These are phyloP conservation scores for Scopulariopsis brevicaulis DNA, from an alignment of 2,329 filamentous ascomycete species.

Conservation along the genomic window DNA sequence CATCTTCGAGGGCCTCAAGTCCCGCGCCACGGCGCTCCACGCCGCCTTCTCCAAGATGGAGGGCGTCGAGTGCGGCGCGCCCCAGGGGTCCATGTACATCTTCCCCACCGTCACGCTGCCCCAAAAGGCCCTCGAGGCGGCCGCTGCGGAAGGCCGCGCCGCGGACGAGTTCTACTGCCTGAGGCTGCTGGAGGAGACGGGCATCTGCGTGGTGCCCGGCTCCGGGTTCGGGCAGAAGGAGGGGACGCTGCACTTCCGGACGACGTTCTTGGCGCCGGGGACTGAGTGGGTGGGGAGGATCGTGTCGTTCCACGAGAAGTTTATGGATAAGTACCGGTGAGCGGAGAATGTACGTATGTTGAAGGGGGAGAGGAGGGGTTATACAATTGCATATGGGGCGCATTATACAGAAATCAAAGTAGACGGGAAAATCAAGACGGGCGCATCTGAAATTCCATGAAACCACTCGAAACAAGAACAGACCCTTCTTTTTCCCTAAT, in stretches of 20 bases:
- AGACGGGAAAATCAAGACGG: not conserved
- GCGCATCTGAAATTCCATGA: not conserved
- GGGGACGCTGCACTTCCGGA: slow-evolving; percentile 85
- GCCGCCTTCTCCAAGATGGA: slow-evolving; percentile 91
- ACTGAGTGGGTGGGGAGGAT: slow-evolving; percentile 89
- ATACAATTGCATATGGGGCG: not conserved
- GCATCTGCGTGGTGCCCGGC: slow-evolving; percentile 87
- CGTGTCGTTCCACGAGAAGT: slow-evolving; percentile 80
- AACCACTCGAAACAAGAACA: not conserved
- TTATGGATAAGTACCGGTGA: slow-evolving; percentile 69
- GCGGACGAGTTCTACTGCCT: slow-evolving; percentile 94
- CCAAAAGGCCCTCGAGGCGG: slow-evolving; percentile 63
- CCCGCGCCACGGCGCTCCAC: slow-evolving; percentile 77
- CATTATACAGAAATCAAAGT: not conserved
- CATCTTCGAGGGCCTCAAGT: slow-evolving; percentile 68
- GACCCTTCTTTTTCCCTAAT: not conserved
- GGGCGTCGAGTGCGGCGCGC: slow-evolving; percentile 79
- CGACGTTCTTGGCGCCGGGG: slow-evolving; percentile 90
- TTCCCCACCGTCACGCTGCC: slow-evolving; percentile 88
- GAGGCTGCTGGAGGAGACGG: slow-evolving; percentile 81
- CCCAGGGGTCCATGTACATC: slow-evolving; percentile 96
- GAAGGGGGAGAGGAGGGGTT: not conserved
- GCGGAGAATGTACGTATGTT: not conserved
- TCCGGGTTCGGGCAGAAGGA: slow-evolving; percentile 91
- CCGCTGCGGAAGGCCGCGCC: slow-evolving; percentile 58